A percentile compares a stretch with the other conserved stretches of the same genome.
These are phyloP conservation scores for Gyromitra esculenta DNA, from an alignment of 2,329 filamentous ascomycete species.

Conservation along the genomic window DNA sequence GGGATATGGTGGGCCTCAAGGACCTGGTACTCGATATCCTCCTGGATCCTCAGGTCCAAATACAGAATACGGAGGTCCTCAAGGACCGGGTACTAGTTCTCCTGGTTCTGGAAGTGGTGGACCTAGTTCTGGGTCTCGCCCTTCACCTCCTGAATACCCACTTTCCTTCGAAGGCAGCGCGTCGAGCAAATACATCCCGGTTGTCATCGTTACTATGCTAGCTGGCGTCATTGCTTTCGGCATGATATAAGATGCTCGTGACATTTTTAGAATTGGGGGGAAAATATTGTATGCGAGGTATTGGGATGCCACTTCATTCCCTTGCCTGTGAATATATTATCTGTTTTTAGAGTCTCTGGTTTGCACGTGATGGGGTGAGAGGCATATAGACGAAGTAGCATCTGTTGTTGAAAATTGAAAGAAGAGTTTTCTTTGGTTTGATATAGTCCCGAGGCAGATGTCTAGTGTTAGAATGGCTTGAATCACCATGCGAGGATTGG, in stretches of 20 bases:
- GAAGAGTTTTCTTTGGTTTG: background rate
- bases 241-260: constrained; percentile 41
- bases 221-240: constrained; percentile 40
- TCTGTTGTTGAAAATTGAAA: background rate
- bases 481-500: background rate
- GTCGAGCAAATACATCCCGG: constrained; percentile 29
- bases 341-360: constrained; percentile 2
- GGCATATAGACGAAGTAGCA: background rate
- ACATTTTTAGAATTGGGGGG: background rate
- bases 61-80: background rate
- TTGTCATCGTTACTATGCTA: constrained; percentile 24
- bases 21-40: background rate
- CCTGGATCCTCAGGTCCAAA: background rate
- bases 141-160: constrained; percentile 1
- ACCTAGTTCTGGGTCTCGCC: background rate
- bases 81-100: background rate
- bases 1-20: background rate
- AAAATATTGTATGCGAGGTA: background rate
- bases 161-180: constrained; percentile 45
- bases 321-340: background rate
- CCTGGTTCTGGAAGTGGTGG: background rate
- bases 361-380: background rate
- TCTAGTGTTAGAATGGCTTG: background rate
- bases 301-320: background rate
- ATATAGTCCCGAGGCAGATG: background rate